These are phyloP conservation scores for Sporothrix pseudoabietina DNA, from an alignment of 2,329 filamentous ascomycete species.

Conservation along the genomic window DNA sequence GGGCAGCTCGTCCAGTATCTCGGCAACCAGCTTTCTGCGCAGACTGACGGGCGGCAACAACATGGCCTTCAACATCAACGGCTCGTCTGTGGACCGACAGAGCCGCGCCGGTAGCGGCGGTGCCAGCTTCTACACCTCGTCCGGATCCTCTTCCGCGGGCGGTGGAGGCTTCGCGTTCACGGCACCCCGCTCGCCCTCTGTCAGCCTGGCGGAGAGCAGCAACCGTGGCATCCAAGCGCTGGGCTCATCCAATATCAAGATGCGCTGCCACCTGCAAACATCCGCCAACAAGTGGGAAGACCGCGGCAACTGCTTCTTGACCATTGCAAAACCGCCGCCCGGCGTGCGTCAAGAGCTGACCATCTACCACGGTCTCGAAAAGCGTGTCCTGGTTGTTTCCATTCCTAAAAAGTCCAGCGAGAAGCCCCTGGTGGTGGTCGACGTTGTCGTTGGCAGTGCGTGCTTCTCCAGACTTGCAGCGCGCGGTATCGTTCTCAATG, in stretches of 20 bases:
- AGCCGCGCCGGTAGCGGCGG: conserved; percentile 51
- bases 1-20: conserved; percentile 66
- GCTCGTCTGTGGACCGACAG: conserved; percentile 69
- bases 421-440: conserved; percentile 67
- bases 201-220: conserved; percentile 56
- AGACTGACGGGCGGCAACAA: conserved; percentile 70
- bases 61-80: conserved; percentile 76
- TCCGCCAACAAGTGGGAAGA: conserved; percentile 83
- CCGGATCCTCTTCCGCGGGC: conserved; percentile 56
- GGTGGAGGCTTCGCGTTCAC: conserved; percentile 41
- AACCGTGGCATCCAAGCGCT: conserved; percentile 56
- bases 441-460: conserved; percentile 80
- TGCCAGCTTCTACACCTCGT: conserved; percentile 61
- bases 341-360: conserved; percentile 61
- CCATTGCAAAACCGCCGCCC: conserved; percentile 74
- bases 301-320: conserved; percentile 79
- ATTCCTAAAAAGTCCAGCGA: conserved; percentile 65
- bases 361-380: conserved; percentile 70
- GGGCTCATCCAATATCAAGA: conserved; percentile 78
- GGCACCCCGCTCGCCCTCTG: conserved; percentile 59
- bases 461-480: conserved; percentile 83
- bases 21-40: conserved; percentile 75
- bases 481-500: conserved; percentile 83
- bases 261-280: conserved; percentile 81
- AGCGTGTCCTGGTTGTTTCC: conserved; percentile 77